A percentile compares a stretch with the other conserved stretches of the same genome.
Conservation (phyloP, 2,329 filamentous ascomycete species). For the Torrubiella hemipterigena region DNA sequence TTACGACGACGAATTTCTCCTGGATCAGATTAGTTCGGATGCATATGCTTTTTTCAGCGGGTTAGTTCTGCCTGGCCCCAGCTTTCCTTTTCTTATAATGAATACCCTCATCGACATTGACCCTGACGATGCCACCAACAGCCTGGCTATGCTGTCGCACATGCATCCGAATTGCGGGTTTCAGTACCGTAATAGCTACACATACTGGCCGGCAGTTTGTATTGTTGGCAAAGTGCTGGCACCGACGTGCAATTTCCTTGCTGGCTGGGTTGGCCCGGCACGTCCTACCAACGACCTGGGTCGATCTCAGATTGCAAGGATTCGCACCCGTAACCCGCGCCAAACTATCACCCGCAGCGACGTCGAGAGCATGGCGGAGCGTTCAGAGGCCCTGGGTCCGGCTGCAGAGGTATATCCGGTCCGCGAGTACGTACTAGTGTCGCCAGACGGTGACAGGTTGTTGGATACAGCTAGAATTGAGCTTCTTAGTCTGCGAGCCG, state of each 20-base stretch:
- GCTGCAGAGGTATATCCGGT: constrained; percentile 50
- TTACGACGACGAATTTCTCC: constrained; percentile 41
- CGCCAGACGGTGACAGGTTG: constrained; percentile 44
- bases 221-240: constrained; percentile 68
- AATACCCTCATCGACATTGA: constrained; percentile 67
- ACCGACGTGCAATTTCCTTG: constrained; percentile 57
- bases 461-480: constrained; percentile 59
- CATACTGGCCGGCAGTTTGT: constrained; percentile 62
- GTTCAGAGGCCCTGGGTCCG: constrained; percentile 59
- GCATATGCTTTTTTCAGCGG: constrained; percentile 70
- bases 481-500: constrained; percentile 45
- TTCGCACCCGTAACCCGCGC: constrained; percentile 47
- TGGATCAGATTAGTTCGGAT: constrained; percentile 54
- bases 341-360: constrained; percentile 46
- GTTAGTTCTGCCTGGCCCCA: constrained; percentile 57
- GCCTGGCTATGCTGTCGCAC: constrained; percentile 56
- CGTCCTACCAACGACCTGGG: constrained; percentile 55
- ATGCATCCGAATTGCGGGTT: constrained; percentile 60
- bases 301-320: constrained; percentile 57
- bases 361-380: constrained; percentile 51
- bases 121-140: constrained; percentile 51
- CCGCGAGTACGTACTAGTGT: constrained; percentile 52
- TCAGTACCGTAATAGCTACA: constrained; percentile 62
- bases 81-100: constrained; percentile 65
- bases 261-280: constrained; percentile 64